These are phyloP conservation scores for Pyrus betulifolia DNA, from an alignment of 306 rosid genomes.

Conservation along the genomic window DNA sequence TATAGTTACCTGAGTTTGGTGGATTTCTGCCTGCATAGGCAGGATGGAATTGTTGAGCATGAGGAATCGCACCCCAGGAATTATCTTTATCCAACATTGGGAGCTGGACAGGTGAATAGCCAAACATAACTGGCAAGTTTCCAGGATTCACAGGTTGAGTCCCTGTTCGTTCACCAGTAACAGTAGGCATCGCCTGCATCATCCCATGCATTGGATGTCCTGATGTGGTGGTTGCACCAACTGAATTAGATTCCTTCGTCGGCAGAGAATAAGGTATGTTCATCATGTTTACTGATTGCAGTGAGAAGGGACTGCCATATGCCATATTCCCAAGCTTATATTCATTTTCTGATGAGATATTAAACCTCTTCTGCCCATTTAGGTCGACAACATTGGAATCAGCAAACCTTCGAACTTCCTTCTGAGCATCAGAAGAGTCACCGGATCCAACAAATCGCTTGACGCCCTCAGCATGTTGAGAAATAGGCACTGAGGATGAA, in stretches of 20 bases:
- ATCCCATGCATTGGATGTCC: slow-evolving; percentile 46
- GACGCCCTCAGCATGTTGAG: slow-evolving; percentile 49
- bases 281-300: slow-evolving; percentile 58
- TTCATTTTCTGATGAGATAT: slow-evolving; percentile 50
- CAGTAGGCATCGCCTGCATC: slow-evolving; percentile 57
- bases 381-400: slow-evolving; percentile 41
- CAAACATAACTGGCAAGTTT: slow-evolving; percentile 67
- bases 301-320: slow-evolving; percentile 44
- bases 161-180: slow-evolving; percentile 51
- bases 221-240: slow-evolving; percentile 35
- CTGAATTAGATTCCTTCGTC: slow-evolving; percentile 47
- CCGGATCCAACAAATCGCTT: slow-evolving; percentile 50
- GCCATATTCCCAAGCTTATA: slow-evolving; percentile 48
- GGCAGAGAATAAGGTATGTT: slow-evolving; percentile 48
- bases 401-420: slow-evolving; percentile 42
- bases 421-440: slow-evolving; percentile 49
- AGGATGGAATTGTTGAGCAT: slow-evolving; percentile 65
- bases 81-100: slow-evolving; percentile 76
- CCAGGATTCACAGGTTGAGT: slow-evolving; percentile 46
- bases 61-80: slow-evolving; percentile 66
- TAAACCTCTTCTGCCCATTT: slow-evolving; percentile 65
- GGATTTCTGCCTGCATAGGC: slow-evolving; percentile 56
- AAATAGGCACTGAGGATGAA: slow-evolving; percentile 55
- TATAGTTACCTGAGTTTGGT: slow-evolving; percentile 56
- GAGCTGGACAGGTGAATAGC: slow-evolving; percentile 73